Evolutionary conservation across 495 filamentous ascomycete genomes (phyloP).

Genomic region (Penicillium turbatum): DNA sequence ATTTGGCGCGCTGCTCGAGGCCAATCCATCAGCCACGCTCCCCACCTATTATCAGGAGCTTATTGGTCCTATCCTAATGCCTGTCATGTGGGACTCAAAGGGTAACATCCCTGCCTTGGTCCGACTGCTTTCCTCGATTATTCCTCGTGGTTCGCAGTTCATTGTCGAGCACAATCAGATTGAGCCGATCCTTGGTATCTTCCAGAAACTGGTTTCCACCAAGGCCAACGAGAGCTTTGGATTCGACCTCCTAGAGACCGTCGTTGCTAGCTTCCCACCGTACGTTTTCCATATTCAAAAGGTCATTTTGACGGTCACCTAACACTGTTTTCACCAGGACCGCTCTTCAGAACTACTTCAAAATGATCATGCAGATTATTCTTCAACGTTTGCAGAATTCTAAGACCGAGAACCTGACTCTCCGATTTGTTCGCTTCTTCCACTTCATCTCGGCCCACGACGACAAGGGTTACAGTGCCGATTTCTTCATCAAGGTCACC

Average conservation of each 20-base stretch:
- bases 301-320: not conserved
- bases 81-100: slow-evolving; percentile 77
- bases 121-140: slow-evolving; percentile 76
- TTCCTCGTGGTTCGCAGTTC: slow-evolving; percentile 65
- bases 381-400: slow-evolving; percentile 73
- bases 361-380: slow-evolving; percentile 72
- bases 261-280: slow-evolving; percentile 66
- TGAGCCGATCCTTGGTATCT: slow-evolving; percentile 79
- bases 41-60: slow-evolving; percentile 73
- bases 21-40: slow-evolving; percentile 67
- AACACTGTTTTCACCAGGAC: slow-evolving; percentile 39
- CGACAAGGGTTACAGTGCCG: slow-evolving; percentile 75
- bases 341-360: slow-evolving; percentile 70
- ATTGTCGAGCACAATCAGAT: slow-evolving; percentile 74
- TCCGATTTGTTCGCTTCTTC: slow-evolving; percentile 85
- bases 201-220: slow-evolving; percentile 75
- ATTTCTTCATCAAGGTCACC: slow-evolving; percentile 77
- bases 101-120: slow-evolving; percentile 91
- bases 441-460: slow-evolving; percentile 78
- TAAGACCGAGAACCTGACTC: slow-evolving; percentile 74
- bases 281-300: slow-evolving; percentile 25
- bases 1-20: slow-evolving; percentile 81
- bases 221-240: slow-evolving; percentile 75
- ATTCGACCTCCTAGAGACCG: slow-evolving; percentile 83
- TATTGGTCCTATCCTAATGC: slow-evolving; percentile 68